These are phyloP conservation scores for Elaeis oleifera DNA, from an alignment of 202 grass and related monocot species.

Conservation along the genomic window DNA sequence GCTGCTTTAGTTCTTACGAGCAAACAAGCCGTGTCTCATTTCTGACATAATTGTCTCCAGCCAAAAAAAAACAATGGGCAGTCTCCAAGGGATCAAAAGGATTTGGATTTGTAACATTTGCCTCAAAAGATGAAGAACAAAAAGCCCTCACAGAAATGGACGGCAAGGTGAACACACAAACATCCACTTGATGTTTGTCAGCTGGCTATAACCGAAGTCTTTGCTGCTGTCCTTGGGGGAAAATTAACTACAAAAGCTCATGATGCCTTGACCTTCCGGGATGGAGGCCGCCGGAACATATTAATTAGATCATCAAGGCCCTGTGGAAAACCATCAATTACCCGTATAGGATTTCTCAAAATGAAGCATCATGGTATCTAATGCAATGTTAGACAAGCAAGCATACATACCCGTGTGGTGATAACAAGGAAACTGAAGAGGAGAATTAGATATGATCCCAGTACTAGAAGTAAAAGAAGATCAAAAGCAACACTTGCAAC, in stretches of 20 bases:
- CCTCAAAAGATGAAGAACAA: slow-evolving; percentile 53
- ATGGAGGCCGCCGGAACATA: slow-evolving; percentile 79
- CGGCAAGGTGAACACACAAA: slow-evolving; percentile 48
- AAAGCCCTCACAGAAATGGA: slow-evolving; percentile 66
- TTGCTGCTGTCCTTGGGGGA: no score
- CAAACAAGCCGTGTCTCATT: slow-evolving; percentile 1
- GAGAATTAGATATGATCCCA: slow-evolving; percentile 83
- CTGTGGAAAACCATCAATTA: slow-evolving; percentile 23
- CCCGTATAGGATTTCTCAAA: background rate
- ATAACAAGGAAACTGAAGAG: slow-evolving; percentile 97
- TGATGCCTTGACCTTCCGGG: slow-evolving; percentile 70
- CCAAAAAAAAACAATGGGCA: slow-evolving; percentile 54
- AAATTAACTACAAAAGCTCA: slow-evolving; percentile 19
- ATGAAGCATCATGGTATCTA: no score
- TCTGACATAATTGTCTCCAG: slow-evolving; percentile 34
- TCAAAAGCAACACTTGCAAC: slow-evolving; percentile 96
- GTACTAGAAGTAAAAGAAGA: slow-evolving; percentile 66
- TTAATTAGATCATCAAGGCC: slow-evolving; percentile 97
- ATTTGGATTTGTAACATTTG: slow-evolving; percentile 87
- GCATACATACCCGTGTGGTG: slow-evolving; percentile 64
- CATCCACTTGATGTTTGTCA: no score
- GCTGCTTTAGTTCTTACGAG: background rate
- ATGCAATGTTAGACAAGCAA: background rate
- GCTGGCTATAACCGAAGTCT: no score
- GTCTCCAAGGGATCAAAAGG: slow-evolving; percentile 54